Evolutionary conservation across 2,329 filamentous ascomycete genomes (phyloP).

Genomic region (Scedosporium minutisporum): DNA sequence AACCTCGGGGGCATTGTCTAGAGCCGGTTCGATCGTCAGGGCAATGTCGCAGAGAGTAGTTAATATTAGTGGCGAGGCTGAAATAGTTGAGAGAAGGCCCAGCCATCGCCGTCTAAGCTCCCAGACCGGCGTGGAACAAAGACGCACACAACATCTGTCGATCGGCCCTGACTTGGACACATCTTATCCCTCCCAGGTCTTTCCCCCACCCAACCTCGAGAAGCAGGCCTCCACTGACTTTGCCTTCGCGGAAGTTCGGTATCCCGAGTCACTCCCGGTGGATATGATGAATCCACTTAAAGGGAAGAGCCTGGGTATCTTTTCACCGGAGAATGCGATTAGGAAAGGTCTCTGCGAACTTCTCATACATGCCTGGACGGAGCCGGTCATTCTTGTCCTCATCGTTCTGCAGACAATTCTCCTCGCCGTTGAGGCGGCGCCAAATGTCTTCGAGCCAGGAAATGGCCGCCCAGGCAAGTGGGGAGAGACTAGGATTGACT

Average conservation of each 20-base stretch:
- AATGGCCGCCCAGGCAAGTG: constrained; percentile 53
- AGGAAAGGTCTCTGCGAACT: constrained; percentile 70
- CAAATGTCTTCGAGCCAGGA: constrained; percentile 55
- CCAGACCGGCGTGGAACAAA: constrained; percentile 41
- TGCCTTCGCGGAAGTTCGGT: constrained; percentile 16
- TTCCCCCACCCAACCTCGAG: constrained; percentile 30
- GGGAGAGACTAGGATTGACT: constrained; percentile 64
- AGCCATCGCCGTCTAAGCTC: constrained; percentile 51
- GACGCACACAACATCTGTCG: constrained; percentile 24
- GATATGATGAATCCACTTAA: constrained; percentile 61
- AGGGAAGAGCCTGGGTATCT: constrained; percentile 78
- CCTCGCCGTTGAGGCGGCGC: constrained; percentile 73
- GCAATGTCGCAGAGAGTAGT: constrained; percentile 96
- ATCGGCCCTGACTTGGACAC: constrained; percentile 26
- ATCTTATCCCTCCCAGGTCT: constrained; percentile 40
- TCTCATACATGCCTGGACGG: constrained; percentile 75
- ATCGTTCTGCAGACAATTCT: constrained; percentile 84
- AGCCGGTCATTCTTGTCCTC: constrained; percentile 75
- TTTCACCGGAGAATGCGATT: constrained; percentile 67
- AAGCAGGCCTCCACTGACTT: constrained; percentile 29
- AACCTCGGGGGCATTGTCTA: constrained; percentile 52
- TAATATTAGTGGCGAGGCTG: constrained; percentile 88
- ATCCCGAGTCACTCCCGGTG: constrained; percentile 9
- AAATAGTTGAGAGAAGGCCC: constrained; percentile 65
- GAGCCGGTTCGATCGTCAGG: constrained; percentile 67